Base-by-base conservation (phyloP, 225 moss, liverwort and hornwort species). In the Physcomitrellopsis africana region DNA sequence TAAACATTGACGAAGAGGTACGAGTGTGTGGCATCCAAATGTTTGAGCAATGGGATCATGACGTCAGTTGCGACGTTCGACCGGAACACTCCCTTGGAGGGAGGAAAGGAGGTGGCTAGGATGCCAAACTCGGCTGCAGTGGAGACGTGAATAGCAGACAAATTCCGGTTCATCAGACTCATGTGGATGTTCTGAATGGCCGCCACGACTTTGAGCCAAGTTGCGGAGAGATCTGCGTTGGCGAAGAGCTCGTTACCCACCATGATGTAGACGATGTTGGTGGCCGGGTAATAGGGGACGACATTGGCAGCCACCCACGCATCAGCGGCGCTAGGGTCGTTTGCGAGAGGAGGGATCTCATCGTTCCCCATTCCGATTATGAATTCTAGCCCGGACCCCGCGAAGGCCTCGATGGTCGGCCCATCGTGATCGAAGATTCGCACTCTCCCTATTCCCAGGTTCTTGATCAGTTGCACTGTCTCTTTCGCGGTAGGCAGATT, bases 1-100 rank as follows among this genome's bases (percentile, higher is more conserved):
- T 94, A 92, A 1, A 94, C 81, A 41, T 94, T 94, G 29, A 92
- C 77, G 56, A 90, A 92, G 32, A 89, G 85, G 23, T 83, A 73
- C 8, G 89, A 82, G 46, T 76, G 69, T 3, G 72, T 84, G 11
- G 67, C 55, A 16, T 71, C 43, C 6, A 94, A 69, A 11, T 82
- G 84, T 15, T 87, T 64, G 3, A 94, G 67, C 37, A 89, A 46
- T 0, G 94, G 94, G 8, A 54, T 68, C 46, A 87, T 77, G 11
- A 87, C 84, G 24, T 81, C 79, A 0, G 79, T 81, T 0, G 87
- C 84, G 8, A 87, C 23, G 4, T 84, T 71, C 1, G 54, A 51
- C 10, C 79, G 24, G 71, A 84, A 87, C 42, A 65, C 74, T 10
- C 87, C 87, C 17, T 64, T 41, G n/a, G 84, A 87, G 3, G 87